Percentiles rank a stretch among this genome's conserved stretches.
Conservation (phyloP, 257 asterid species). For the Ilex asprella region DNA sequence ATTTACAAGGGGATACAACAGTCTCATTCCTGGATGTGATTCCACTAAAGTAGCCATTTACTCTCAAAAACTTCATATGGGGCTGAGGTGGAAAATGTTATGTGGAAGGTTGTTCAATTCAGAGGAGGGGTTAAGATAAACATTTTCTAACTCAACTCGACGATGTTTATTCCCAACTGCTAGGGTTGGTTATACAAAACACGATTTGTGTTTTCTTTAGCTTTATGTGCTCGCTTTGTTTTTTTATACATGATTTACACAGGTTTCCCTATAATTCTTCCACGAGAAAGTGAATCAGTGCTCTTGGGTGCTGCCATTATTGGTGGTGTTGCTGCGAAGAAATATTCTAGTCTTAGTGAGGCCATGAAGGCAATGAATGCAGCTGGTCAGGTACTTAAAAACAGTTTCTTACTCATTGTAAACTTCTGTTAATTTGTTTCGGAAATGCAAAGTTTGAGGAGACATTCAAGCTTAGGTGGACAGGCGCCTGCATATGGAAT, state of each 20-base stretch:
- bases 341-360: constrained; percentile 50
- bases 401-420: background rate
- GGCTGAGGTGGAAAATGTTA: background rate
- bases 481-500: too few relatives aligned
- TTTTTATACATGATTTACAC: constrained; percentile 12
- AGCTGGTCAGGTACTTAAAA: constrained; percentile 68
- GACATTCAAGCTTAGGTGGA: too few relatives aligned
- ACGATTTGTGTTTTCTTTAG: background rate
- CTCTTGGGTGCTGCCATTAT: constrained; percentile 95
- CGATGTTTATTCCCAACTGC: background rate
- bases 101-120: background rate
- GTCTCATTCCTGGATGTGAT: too few relatives aligned
- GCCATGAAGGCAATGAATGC: constrained; percentile 93
- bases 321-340: constrained; percentile 96
- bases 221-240: constrained; percentile 5
- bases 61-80: too few relatives aligned
- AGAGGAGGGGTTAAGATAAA: too few relatives aligned
- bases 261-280: constrained; percentile 86
- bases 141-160: background rate
- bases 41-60: too few relatives aligned
- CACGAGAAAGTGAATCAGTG: constrained; percentile 88
- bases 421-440: too few relatives aligned
- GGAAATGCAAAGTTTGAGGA: too few relatives aligned
- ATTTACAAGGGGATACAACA: too few relatives aligned
- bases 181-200: background rate